Evolutionary conservation across 768 basidiomycete genomes (phyloP), one percentile per base, ranked within the genome.

Genomic region (Boletus eberwhitei): DNA sequence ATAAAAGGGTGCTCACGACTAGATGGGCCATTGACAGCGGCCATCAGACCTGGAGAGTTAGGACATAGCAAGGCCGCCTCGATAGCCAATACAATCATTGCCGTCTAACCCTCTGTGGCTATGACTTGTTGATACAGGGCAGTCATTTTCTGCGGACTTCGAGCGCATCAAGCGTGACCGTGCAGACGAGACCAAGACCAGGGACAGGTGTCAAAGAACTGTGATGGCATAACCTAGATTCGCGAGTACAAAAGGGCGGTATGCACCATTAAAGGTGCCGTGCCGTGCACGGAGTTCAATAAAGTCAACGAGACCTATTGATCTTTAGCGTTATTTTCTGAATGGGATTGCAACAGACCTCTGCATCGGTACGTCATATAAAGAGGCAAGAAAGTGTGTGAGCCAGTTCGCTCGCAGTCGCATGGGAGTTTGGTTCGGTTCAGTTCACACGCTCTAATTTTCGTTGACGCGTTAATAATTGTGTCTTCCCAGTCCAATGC

Each of bases 191-290:
- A 85, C 68, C 12, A 85, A 75, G 64, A 85, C 3, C 3, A 1
- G 31, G 3, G 8, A 24, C 14, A 5, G 14, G 16, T 6, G 32
- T 50, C 34, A 24, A 24, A 24, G 3, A 24, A n/a, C n/a, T n/a
- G n/a, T n/a, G n/a, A n/a, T n/a, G n/a, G 24, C 79, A 63, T 88
- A 90, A 0, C 88, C 86, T 2, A 94, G 76, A 53, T 83, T 82
- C 14, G 83, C 83, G 9, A 93, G 75, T 0, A 90, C 90, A 0
- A 85, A 87, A 26, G 90, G 83, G 37, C 78, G 79, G 70, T 93
- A 93, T 14, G 90, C 88, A 16, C 89, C 90, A 49, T 92, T 81
- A 24, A n/a, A n/a, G n/a, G n/a, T n/a, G n/a, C n/a, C n/a, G n/a
- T n/a, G n/a, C n/a, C n/a, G n/a, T 26, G 91, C 91, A 14, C 91